Evolutionary conservation across 352 stramenopile genomes (phyloP), one percentile per base, ranked within the genome.

Genomic region (Globisporangium ultimum): DNA sequence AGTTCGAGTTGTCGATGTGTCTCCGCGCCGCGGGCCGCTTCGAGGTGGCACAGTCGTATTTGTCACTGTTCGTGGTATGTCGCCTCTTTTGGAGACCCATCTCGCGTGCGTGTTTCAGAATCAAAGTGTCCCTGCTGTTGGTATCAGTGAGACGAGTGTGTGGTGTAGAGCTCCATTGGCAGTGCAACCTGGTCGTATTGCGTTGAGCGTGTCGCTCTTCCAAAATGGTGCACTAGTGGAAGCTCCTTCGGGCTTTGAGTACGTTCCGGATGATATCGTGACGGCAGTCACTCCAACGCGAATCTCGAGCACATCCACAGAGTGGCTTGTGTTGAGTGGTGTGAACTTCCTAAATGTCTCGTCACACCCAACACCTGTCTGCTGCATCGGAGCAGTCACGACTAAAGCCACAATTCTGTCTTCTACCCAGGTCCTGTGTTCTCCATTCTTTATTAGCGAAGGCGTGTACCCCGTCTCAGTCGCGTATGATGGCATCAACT

Each of bases 401-500:
- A 69, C 61, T 13, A 28, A 38, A 40, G 70, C 73, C 7, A 62
- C 18, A 0, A 48, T 80, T 22, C 14, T 60, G 28, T 80, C 71
- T 18, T 21, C 68, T 15, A 77, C 66, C 0, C 48, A 63, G 58
- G 46, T 55, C 5, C 10, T 63, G 3, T 80, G 71, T 49, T 14
- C 24, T 1, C 34, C 63, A 10, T 48, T 53, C 9, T 45, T 53
- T 28, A 50, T 61, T 21, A 8, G 24, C 1, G 45, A 58, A 28
- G 66, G 73, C 3, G 21, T 48, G 3, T 73, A 83, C 46, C 13
- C 38, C 2, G 48, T 80, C 12, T 71, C 68, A 11, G 15, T 83
- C 0, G 73, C 73, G 0, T 80, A 63, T 21, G 73, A 80, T 22
- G 73, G 68, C 43, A 21, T 69, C n/a, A 80, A 76, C 38, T 76